phyloP scores from a whole-genome alignment of 768 basidiomycete genomes.

The Trametes cinnabarina region DNA sequence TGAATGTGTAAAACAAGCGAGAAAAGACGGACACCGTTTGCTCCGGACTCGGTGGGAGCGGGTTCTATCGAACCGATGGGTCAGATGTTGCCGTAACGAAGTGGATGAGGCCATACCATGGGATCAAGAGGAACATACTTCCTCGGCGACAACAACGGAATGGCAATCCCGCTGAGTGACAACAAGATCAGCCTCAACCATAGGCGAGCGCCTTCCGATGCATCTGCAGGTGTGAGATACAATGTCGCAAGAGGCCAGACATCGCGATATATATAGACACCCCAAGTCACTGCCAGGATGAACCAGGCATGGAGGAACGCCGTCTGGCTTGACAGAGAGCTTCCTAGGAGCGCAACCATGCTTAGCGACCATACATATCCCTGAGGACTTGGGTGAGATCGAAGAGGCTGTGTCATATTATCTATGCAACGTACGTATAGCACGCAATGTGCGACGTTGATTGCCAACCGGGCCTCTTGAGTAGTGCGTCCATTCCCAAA shows the following conservation, averaged over 20 bases:
- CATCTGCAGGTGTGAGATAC: slow-evolving; percentile 34
- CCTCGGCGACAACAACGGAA: slow-evolving; percentile 40
- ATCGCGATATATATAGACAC: slow-evolving; percentile 37
- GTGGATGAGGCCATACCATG: slow-evolving; percentile 17
- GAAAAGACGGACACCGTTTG: slow-evolving; percentile 45
- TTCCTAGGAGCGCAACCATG: slow-evolving; percentile 28
- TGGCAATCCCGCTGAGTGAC: slow-evolving; percentile 32
- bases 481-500: background rate
- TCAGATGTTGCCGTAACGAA: background rate
- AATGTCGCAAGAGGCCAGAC: slow-evolving; percentile 41
- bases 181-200: slow-evolving; percentile 39
- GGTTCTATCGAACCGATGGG: background rate
- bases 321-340: slow-evolving; percentile 22
- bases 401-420: background rate
- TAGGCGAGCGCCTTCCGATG: slow-evolving; percentile 30
- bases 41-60: slow-evolving; percentile 31
- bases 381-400: slow-evolving; percentile 21
- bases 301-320: slow-evolving; percentile 33
- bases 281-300: slow-evolving; percentile 34
- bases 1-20: slow-evolving; percentile 39
- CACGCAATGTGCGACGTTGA: background rate
- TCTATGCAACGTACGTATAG: background rate
- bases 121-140: slow-evolving; percentile 42
- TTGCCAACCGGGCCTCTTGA: background rate
- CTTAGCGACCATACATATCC: slow-evolving; percentile 35